Percentiles rank a stretch among this genome's conserved stretches.
Conservation (phyloP, 148 eudicot genomes). For the Rhododendron kiyosumense region DNA sequence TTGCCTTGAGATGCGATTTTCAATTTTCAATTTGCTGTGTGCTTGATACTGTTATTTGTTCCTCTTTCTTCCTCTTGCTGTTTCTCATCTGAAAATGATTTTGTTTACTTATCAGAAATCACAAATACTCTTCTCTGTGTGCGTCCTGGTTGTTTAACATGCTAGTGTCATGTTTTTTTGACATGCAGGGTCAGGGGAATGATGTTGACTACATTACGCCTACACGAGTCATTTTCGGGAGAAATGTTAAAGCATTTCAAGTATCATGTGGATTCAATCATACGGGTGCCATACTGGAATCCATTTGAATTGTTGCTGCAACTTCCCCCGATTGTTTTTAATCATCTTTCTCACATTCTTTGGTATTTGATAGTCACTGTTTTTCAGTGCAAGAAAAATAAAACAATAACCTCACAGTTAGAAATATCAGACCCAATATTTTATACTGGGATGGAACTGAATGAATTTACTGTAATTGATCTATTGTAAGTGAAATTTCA, state of each 20-base stretch:
- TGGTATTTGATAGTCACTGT: background rate
- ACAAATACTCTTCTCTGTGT: background rate
- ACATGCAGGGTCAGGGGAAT: constrained; percentile 71
- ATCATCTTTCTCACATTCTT: background rate
- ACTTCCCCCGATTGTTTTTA: background rate
- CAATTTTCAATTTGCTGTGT: background rate
- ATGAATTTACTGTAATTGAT: background rate
- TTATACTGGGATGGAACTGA: background rate
- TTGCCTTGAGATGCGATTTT: background rate
- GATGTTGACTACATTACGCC: constrained; percentile 82
- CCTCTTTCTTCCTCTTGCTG: background rate
- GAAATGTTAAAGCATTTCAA: constrained; percentile 61
- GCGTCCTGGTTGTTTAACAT: background rate
- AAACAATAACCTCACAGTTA: background rate
- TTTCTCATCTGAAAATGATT: background rate
- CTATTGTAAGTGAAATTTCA: background rate
- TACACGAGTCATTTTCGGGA: constrained; percentile 41
- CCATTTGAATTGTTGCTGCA: constrained; percentile 9
- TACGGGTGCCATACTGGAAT: constrained; percentile 72
- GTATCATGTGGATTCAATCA: constrained; percentile 96
- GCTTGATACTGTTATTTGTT: background rate
- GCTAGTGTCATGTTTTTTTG: background rate
- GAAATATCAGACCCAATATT: background rate
- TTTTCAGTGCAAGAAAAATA: background rate
- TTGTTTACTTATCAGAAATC: background rate